phyloP scores from a whole-genome alignment of 2,329 filamentous ascomycete species.

The Claviceps monticola region DNA sequence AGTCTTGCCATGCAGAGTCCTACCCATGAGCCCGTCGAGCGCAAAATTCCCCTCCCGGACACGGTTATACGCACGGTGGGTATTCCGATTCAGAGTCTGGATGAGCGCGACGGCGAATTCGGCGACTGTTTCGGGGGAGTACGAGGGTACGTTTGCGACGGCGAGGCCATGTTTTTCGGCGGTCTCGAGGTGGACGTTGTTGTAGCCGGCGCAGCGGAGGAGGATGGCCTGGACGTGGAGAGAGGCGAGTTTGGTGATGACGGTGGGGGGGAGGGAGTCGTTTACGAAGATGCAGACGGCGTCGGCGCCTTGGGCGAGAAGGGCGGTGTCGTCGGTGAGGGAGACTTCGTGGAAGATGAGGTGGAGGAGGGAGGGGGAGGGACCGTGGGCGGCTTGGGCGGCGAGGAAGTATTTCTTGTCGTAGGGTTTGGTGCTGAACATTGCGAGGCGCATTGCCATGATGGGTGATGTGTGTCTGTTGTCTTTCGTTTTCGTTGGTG shows the following conservation, averaged over 20 bases:
- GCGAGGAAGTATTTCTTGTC: conserved; percentile 41
- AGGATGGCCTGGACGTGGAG: conserved; percentile 43
- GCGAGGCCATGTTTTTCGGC: conserved; percentile 42
- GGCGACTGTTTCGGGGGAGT: conserved; percentile 55
- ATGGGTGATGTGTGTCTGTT: not conserved
- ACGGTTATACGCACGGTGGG: conserved; percentile 53
- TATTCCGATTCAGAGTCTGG: conserved; percentile 54
- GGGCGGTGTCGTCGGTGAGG: conserved; percentile 40
- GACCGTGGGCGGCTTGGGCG: conserved; percentile 19
- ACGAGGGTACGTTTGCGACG: conserved; percentile 53
- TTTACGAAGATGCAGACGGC: conserved; percentile 59
- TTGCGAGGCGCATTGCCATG: conserved; percentile 38
- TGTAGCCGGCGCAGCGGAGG: conserved; percentile 54
- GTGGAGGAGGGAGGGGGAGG: conserved; percentile 39
- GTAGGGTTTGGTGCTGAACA: conserved; percentile 53
- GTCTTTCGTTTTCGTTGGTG: not conserved
- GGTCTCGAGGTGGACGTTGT: conserved; percentile 47
- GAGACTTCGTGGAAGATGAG: conserved; percentile 45
- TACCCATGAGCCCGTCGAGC: conserved; percentile 48
- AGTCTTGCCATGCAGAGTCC: conserved; percentile 48
- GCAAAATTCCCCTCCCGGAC: conserved; percentile 56
- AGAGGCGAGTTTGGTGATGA: conserved; percentile 35
- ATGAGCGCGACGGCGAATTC: conserved; percentile 56
- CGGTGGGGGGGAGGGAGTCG: conserved; percentile 37
- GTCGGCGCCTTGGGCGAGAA: conserved; percentile 35